Base-by-base conservation (phyloP, 306 rosid species). In the Sindora glabra region DNA sequence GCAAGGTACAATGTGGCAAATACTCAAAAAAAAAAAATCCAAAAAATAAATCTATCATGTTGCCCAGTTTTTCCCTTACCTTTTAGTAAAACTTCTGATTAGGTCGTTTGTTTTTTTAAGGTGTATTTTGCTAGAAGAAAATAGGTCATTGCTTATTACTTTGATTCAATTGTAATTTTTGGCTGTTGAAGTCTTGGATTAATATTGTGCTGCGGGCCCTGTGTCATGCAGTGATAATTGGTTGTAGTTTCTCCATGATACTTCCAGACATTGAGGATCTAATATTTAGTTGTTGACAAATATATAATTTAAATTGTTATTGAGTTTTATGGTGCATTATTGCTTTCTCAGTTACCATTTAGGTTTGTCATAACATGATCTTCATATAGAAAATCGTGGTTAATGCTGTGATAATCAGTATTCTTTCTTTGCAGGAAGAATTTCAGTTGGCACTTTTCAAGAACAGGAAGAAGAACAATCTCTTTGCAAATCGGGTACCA, bases 381-480 rank as follows among this genome's bases (percentile, higher is more conserved):
- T 49, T 48, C 56, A 40, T 8, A 36, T 4, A 36, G 26, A 33
- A 62, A 44, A 32, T 65, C 3, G 30, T 9, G n/a, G n/a, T n/a
- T n/a, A n/a, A n/a, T n/a, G n/a, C n/a, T 44, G 32, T 67, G 25
- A 41, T 16, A 6, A 41, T 24, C 42, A 48, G 10, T 54, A n/a
- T n/a, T n/a, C 29, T 64, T n/a, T 51, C 56, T 77, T 57, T 79
- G 79, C 87, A 92, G 99, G 97, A 92, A 72, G 99, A 92, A 66
- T 86, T 92, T 80, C 86, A 78, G 51, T 59, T 92, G 80, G 99
- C 99, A 51, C 85, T 92, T 61, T 82, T 92, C 78, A 71, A 89
- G 65, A 80, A 80, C 24, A 86, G 69, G 56, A 72, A 79, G 71
- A 79, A 51, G 60, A 94, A 89, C 10, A 92, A 86, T 70, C 89